A percentile compares a stretch with the other conserved stretches of the same genome.
Conservation (phyloP, 257 asterid species). For the Solanum bulbocastanum region DNA sequence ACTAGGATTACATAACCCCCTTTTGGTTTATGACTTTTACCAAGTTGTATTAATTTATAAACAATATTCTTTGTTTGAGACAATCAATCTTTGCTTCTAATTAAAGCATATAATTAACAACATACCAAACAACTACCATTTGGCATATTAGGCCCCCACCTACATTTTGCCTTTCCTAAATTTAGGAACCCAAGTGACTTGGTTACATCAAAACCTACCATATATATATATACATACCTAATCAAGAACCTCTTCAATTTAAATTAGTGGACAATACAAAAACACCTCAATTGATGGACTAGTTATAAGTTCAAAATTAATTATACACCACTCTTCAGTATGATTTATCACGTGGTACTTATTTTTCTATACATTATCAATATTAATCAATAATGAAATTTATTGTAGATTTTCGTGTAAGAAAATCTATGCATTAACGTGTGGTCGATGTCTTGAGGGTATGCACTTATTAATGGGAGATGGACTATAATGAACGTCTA, state of each 20-base stretch:
- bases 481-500: background rate
- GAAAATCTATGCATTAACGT: background rate
- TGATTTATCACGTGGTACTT: background rate
- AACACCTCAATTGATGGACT: background rate
- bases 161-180: background rate
- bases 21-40: background rate
- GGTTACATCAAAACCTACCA: background rate
- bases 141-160: background rate
- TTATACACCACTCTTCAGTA: background rate
- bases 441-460: background rate
- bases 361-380: background rate
- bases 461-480: background rate
- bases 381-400: background rate
- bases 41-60: background rate
- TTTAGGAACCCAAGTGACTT: background rate
- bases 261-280: background rate
- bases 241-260: background rate
- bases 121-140: background rate
- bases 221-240: background rate
- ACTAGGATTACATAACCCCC: background rate
- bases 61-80: background rate
- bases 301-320: background rate
- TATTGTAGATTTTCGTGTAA: background rate
- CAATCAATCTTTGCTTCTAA: background rate
- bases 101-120: background rate